Evolutionary conservation across 495 filamentous ascomycete genomes (phyloP).

Genomic region (Melanomma pulvis-pyrius): DNA sequence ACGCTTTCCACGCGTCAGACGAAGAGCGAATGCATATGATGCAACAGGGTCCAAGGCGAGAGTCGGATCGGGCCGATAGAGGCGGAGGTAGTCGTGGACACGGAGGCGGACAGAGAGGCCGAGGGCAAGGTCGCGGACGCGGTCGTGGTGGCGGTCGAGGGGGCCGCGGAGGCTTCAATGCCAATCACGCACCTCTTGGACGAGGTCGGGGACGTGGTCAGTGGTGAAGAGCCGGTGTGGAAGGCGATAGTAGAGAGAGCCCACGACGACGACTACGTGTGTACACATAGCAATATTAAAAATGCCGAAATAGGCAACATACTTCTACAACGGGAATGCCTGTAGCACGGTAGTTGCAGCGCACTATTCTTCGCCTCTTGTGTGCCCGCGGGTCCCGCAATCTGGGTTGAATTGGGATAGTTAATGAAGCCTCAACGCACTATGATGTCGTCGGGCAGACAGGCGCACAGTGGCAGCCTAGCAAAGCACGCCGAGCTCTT

Average conservation of each 20-base stretch:
- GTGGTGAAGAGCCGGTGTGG: conserved; percentile 17
- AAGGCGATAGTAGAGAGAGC: neutral
- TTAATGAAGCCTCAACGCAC: conserved; percentile 1
- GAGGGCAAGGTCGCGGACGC: conserved; percentile 26
- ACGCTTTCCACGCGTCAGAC: conserved; percentile 71
- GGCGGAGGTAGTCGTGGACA: conserved; percentile 28
- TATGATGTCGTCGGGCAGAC: conserved; percentile 28
- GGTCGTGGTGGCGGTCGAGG: conserved; percentile 16
- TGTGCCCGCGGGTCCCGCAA: neutral
- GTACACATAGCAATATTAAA: neutral
- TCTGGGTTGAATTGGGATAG: neutral
- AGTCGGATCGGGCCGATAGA: conserved; percentile 13
- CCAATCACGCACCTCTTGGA: conserved; percentile 1
- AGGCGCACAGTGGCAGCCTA: conserved; percentile 3
- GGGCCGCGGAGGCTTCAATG: neutral
- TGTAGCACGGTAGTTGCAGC: neutral
- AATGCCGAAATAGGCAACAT: conserved; percentile 12
- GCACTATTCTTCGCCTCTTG: neutral
- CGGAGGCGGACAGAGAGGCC: conserved; percentile 33
- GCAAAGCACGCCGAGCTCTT: neutral
- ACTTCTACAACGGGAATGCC: neutral
- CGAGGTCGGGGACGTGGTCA: conserved; percentile 15
- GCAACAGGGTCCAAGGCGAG: conserved; percentile 34
- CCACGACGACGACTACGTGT: neutral
- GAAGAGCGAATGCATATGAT: conserved; percentile 65